These are phyloP conservation scores for Metschnikowia sp. DNA, from an alignment of 805 yeast species.

Conservation along the genomic window DNA sequence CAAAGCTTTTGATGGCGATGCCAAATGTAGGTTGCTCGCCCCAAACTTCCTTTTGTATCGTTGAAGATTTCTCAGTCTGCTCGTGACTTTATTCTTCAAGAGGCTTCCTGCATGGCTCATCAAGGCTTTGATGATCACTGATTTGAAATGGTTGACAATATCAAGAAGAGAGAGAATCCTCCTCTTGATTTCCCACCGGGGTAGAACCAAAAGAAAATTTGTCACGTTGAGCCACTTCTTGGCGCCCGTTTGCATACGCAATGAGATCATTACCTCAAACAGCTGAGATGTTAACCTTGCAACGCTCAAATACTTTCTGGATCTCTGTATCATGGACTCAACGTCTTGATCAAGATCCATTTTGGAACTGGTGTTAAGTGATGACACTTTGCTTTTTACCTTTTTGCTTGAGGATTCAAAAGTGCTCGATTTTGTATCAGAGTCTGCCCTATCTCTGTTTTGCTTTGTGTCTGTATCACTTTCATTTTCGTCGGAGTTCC, in stretches of 20 bases:
- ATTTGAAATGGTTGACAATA: slow-evolving; percentile 31
- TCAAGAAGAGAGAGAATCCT: slow-evolving; percentile 34
- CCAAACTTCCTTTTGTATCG: background rate
- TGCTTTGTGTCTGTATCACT: slow-evolving; percentile 8
- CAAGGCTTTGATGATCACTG: slow-evolving; percentile 29
- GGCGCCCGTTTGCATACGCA: slow-evolving; percentile 33
- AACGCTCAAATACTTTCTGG: slow-evolving; percentile 70
- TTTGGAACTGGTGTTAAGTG: slow-evolving; percentile 1
- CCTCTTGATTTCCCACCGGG: slow-evolving; percentile 30
- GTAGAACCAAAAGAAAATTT: slow-evolving; percentile 32
- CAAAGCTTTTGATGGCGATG: too few species aligned
- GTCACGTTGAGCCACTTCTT: slow-evolving; percentile 37
- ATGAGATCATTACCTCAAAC: slow-evolving; percentile 32
- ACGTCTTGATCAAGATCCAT: slow-evolving; percentile 20
- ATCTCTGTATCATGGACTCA: slow-evolving; percentile 68
- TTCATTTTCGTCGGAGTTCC: slow-evolving; percentile 7
- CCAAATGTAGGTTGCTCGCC: too few species aligned
- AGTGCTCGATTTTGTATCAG: background rate
- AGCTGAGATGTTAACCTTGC: slow-evolving; percentile 40
- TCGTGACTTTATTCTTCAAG: slow-evolving; percentile 30
- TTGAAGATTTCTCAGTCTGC: slow-evolving; percentile 6
- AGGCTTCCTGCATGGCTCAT: slow-evolving; percentile 36
- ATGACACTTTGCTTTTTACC: slow-evolving; percentile 4
- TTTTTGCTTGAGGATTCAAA: background rate
- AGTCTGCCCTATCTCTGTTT: slow-evolving; percentile 1